phyloP scores from a whole-genome alignment of 2,329 filamentous ascomycete genomes.

The Chrysosporium queenslandicum region DNA sequence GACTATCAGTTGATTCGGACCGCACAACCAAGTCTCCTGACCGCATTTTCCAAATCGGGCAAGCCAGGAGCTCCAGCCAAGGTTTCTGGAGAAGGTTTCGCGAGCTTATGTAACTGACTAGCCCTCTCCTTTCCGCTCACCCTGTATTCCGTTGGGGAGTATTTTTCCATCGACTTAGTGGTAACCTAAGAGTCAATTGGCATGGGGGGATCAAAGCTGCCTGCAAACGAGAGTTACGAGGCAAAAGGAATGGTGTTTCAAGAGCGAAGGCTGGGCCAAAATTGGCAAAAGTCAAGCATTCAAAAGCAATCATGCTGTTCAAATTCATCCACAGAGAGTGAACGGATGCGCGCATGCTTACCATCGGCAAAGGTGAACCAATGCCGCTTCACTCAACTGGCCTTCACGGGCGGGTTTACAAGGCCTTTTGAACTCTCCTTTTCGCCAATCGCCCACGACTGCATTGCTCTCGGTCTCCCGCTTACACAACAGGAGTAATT shows the following conservation, averaged over 20 bases:
- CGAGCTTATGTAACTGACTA: conserved; percentile 3
- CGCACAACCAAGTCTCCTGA: too few species aligned
- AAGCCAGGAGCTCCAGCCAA: background rate
- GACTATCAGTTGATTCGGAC: too few species aligned
- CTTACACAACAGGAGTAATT: background rate
- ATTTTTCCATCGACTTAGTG: background rate
- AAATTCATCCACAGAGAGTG: background rate
- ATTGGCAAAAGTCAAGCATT: conserved; percentile 8
- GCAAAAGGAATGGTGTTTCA: background rate
- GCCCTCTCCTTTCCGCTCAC: background rate
- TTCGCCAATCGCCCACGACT: background rate
- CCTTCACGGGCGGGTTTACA: background rate
- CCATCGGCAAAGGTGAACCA: background rate
- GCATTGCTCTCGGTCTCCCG: background rate
- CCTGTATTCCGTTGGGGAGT: too few species aligned
- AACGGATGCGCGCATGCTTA: background rate
- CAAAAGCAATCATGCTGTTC: conserved; percentile 6
- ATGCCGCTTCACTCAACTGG: background rate
- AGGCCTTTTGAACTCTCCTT: background rate
- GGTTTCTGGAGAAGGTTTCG: background rate
- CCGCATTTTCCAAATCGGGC: background rate
- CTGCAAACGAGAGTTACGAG: background rate
- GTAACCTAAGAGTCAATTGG: background rate
- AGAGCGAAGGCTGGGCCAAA: background rate
- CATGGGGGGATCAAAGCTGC: background rate